Evolutionary conservation across 495 filamentous ascomycete genomes (phyloP).

Genomic region (Trichocladium uniseriatum): DNA sequence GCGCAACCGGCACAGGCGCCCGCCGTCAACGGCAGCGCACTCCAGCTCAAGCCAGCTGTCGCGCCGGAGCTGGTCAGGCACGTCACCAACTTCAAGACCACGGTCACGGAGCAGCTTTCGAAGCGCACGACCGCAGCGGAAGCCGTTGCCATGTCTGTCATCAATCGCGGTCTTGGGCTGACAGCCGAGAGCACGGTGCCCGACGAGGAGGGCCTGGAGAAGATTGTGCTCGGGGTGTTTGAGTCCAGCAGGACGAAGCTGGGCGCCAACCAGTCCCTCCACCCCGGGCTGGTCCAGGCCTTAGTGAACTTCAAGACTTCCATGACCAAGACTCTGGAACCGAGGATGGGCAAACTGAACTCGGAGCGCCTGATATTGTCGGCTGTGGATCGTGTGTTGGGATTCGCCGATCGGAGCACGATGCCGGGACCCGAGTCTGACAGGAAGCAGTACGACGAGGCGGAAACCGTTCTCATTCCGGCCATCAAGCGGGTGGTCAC

Average conservation of each 20-base stretch:
- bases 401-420: conserved; percentile 25
- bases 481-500: conserved; percentile 16
- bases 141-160: conserved; percentile 26
- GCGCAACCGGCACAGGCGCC: conserved; percentile 10
- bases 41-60: conserved; percentile 21
- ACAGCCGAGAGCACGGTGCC: conserved; percentile 17
- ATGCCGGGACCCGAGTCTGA: conserved; percentile 18
- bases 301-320: conserved; percentile 21
- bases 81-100: conserved; percentile 24
- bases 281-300: conserved; percentile 19
- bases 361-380: conserved; percentile 28
- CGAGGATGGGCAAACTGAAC: conserved; percentile 18
- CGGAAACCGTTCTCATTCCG: conserved; percentile 24
- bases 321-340: conserved; percentile 20
- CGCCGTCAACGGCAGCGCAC: conserved; percentile 1
- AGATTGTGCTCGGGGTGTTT: conserved; percentile 25
- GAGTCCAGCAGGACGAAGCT: conserved; percentile 17
- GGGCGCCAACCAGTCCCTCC: conserved; percentile 12
- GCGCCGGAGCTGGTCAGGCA: conserved; percentile 18
- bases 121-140: conserved; percentile 14
- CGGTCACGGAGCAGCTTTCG: conserved; percentile 18
- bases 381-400: conserved; percentile 30
- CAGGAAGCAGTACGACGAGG: conserved; percentile 18
- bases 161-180: conserved; percentile 27
- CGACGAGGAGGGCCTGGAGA: conserved; percentile 20